A percentile compares a stretch with the other conserved stretches of the same genome.
Conservation (phyloP, 1,284 basidiomycete genomes). For the Grifola frondosa region DNA sequence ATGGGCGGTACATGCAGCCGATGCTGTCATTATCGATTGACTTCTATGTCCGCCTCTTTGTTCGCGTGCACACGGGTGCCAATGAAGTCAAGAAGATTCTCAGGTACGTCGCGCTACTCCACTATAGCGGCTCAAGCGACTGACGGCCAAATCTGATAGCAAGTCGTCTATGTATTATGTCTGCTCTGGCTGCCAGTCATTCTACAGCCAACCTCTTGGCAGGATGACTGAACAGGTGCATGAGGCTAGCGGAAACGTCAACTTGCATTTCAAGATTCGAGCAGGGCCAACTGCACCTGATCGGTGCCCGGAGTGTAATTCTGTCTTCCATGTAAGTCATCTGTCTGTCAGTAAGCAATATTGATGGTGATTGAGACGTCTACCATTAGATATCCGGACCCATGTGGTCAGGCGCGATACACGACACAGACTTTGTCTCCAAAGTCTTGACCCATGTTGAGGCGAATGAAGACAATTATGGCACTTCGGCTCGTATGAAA, state of each 20-base stretch:
- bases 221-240: slow-evolving; percentile 58
- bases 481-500: slow-evolving; percentile 84
- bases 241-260: slow-evolving; percentile 53
- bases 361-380: too few relatives aligned
- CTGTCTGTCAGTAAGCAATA: too few relatives aligned
- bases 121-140: neutral
- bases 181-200: slow-evolving; percentile 80
- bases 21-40: slow-evolving; percentile 95
- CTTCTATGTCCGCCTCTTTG: slow-evolving; percentile 95
- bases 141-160: slow-evolving; percentile 40
- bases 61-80: slow-evolving; percentile 75
- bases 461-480: slow-evolving; percentile 61
- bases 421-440: slow-evolving; percentile 74
- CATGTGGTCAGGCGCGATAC: slow-evolving; percentile 93
- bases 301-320: slow-evolving; percentile 82
- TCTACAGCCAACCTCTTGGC: slow-evolving; percentile 80
- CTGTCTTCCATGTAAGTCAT: slow-evolving; percentile 63
- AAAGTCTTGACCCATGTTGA: slow-evolving; percentile 79
- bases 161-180: slow-evolving; percentile 83
- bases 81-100: slow-evolving; percentile 86
- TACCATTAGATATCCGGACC: slow-evolving; percentile 77
- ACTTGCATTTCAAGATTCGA: slow-evolving; percentile 70
- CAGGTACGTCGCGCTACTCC: slow-evolving; percentile 50
- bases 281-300: slow-evolving; percentile 68
- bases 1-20: slow-evolving; percentile 90